Percentiles rank a stretch among this genome's conserved stretches.
Conservation (phyloP, 129 eudicot genomes). For the Flaveria trinervia region DNA sequence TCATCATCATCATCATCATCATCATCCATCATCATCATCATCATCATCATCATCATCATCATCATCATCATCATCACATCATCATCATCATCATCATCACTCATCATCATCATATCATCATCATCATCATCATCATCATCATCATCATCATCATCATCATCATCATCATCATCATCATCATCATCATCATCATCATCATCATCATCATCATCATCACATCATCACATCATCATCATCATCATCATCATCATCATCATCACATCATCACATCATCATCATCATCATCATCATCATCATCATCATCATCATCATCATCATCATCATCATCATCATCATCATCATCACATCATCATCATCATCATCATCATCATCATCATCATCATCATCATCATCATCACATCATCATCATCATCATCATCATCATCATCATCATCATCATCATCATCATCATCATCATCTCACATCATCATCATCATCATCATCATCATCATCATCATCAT, state of each 20-base stretch:
- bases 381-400: background rate
- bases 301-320: background rate
- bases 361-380: background rate
- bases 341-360: background rate
- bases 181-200: background rate
- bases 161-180: background rate
- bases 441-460: background rate
- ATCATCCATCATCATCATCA: background rate
- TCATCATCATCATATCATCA: background rate
- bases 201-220: background rate
- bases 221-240: no score
- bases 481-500: background rate
- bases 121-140: background rate
- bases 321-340: background rate
- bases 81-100: background rate
- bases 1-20: background rate
- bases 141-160: background rate
- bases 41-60: background rate
- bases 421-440: background rate
- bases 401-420: background rate
- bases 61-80: background rate
- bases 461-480: no score
- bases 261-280: slow-evolving; percentile 1
- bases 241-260: background rate
- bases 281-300: background rate